Evolutionary conservation across 2,329 filamentous ascomycete species (phyloP).

Genomic region (Pyrenochaeta sp.): DNA sequence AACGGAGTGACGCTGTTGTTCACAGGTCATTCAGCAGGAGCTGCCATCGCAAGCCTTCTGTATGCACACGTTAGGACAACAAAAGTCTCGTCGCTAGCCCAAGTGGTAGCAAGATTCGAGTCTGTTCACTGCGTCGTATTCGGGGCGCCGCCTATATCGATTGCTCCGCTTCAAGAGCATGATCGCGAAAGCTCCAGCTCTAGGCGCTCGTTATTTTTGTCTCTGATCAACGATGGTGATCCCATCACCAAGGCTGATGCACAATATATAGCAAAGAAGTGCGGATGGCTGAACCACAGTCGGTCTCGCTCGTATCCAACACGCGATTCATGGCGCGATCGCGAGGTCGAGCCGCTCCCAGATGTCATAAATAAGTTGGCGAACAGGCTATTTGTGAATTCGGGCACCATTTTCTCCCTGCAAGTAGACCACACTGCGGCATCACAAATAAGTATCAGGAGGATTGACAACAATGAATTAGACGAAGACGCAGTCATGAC

Average conservation of each 20-base stretch:
- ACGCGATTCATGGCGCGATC: no score
- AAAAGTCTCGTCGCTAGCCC: not conserved
- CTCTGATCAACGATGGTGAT: slow-evolving; percentile 4
- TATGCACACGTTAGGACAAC: not conserved
- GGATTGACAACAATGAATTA: slow-evolving; percentile 1
- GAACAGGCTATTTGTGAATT: slow-evolving; percentile 1
- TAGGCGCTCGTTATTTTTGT: slow-evolving; percentile 1
- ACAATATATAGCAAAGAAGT: slow-evolving; percentile 1
- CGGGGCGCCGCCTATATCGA: not conserved
- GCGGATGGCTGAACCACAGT: not conserved
- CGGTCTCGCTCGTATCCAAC: not conserved
- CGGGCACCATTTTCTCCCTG: not conserved
- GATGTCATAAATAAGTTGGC: not conserved
- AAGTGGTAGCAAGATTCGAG: not conserved
- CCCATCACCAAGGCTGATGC: slow-evolving; percentile 4
- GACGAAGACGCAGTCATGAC: not conserved
- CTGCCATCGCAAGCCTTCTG: slow-evolving; percentile 3
- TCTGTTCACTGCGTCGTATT: slow-evolving; percentile 4
- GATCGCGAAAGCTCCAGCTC: not conserved
- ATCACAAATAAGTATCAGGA: not conserved
- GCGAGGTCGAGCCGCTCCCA: not conserved
- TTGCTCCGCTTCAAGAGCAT: not conserved
- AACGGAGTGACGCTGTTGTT: slow-evolving; percentile 3
- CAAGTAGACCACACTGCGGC: not conserved
- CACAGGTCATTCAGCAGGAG: slow-evolving; percentile 4